Evolutionary conservation across 371 early-diverging fungal genomes (phyloP).

Genomic region (Syncephalastrum contaminatum): DNA sequence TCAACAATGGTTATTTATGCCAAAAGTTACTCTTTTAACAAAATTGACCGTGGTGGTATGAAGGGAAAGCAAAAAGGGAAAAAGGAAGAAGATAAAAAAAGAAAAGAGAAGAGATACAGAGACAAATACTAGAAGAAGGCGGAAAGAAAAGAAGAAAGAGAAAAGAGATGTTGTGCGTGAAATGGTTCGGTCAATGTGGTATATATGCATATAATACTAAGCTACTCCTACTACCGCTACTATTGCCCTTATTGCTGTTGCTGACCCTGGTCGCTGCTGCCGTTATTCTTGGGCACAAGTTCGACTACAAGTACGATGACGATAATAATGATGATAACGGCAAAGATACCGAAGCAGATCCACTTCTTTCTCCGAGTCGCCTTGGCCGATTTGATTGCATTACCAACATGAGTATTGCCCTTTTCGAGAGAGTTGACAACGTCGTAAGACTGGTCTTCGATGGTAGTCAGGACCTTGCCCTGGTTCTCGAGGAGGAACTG

Average conservation of each 20-base stretch:
- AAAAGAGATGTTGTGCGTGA: neutral
- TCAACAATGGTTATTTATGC: conserved; percentile 1
- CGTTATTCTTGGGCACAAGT: too few species aligned
- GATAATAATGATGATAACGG: conserved; percentile 41
- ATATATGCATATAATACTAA: too few species aligned
- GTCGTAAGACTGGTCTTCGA: conserved; percentile 40
- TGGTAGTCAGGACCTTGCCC: conserved; percentile 34
- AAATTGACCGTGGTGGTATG: neutral
- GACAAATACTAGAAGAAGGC: neutral
- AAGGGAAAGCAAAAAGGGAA: too few species aligned
- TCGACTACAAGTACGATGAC: conserved; percentile 34
- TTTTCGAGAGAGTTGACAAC: conserved; percentile 32
- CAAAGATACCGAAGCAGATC: conserved; percentile 48
- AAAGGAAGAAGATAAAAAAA: too few species aligned
- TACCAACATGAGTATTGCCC: conserved; percentile 31
- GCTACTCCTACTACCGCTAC: too few species aligned
- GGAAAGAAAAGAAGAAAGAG: neutral
- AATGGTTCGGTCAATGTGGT: too few species aligned
- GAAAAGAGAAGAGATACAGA: too few species aligned
- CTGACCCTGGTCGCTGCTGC: too few species aligned
- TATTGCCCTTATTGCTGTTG: too few species aligned
- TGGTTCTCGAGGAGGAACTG: conserved; percentile 43
- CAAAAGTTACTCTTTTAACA: neutral
- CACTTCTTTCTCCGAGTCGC: conserved; percentile 49
- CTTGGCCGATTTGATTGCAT: conserved; percentile 32